Base-by-base conservation (phyloP, 768 basidiomycete genomes). In the Neoboletus magnificus region DNA sequence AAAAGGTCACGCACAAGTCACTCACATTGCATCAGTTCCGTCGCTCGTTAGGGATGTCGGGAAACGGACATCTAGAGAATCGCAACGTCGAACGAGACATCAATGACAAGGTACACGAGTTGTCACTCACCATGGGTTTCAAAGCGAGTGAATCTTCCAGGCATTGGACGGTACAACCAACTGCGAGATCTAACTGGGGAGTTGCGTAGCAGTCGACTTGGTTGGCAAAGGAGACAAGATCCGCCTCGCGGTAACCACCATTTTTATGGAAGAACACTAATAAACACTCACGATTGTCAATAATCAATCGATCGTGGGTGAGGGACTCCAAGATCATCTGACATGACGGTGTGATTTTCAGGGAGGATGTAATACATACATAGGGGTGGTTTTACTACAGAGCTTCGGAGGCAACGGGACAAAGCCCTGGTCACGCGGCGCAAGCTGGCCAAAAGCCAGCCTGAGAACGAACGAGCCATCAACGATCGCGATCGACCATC, bases 41-140 rank as follows among this genome's bases (percentile, higher is more conserved):
- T 95, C 93, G 25, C 92, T 91, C 16, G 87, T 86, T 56, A 93
- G 73, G n/a, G 89, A 92, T 13, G 91, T 96, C 1, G 92, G 93
- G 74, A 94, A 96, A 29, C 92, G 86, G 41, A 94, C 79, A 75
- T 93, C 92, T 92, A 55, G 6, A 8, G 23, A 36, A 23, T 18
- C 22, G 22, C 12, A 8, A 22, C 33, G 30, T 45, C 25, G 27
- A 32, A 40, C 16, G 22, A 35, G 40, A 20, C 32, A 15, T 44
- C 42, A 27, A 4, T 13, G 41, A 27, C 11, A 37, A 10, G 18
- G 23, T 18, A 32, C 30, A 15, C 8, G 33, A n/a, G 25, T n/a
- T n/a, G 33, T 20, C 30, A 70, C 75, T 48, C 48, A 79, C 85
- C 84, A 60, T 83, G 81, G 12, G 74, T 83, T 58, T 82, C 77